phyloP scores from a whole-genome alignment of 768 basidiomycete genomes.

The Lentinula sp. region DNA sequence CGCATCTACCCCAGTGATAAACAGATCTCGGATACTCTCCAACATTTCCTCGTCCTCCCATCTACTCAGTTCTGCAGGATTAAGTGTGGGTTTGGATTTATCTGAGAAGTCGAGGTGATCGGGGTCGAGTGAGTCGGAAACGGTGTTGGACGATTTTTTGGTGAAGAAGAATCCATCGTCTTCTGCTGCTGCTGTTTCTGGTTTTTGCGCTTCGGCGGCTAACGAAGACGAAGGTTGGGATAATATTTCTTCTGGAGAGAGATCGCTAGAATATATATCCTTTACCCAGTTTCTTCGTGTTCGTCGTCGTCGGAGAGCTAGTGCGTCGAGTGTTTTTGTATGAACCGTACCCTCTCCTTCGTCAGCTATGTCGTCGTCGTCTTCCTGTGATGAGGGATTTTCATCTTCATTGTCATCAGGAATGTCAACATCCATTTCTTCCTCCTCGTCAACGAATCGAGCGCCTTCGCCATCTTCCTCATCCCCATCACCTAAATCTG shows the following conservation, averaged over 20 bases:
- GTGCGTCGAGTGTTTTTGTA: not conserved
- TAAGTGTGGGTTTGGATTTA: conserved; percentile 50
- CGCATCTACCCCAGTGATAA: conserved; percentile 71
- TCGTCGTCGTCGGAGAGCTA: conserved; percentile 9
- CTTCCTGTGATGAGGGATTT: conserved; percentile 33
- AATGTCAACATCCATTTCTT: conserved; percentile 31
- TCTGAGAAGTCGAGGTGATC: conserved; percentile 49
- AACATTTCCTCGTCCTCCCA: conserved; percentile 87
- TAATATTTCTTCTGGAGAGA: conserved; percentile 67
- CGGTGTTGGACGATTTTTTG: conserved; percentile 25
- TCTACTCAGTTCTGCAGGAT: conserved; percentile 46
- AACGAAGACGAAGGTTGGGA: conserved; percentile 15
- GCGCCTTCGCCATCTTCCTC: conserved; percentile 45
- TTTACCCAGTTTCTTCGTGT: conserved; percentile 74
- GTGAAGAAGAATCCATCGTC: conserved; percentile 77
- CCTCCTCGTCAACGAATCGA: conserved; percentile 43
- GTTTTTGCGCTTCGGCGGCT: conserved; percentile 8
- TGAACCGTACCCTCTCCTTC: not conserved
- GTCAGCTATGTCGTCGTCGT: not conserved
- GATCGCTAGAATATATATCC: conserved; percentile 69
- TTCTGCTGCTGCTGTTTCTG: conserved; percentile 20
- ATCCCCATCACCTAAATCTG: conserved; percentile 54
- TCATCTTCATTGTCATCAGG: conserved; percentile 51
- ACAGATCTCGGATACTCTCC: conserved; percentile 80
- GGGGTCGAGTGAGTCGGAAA: conserved; percentile 6